phyloP scores from a whole-genome alignment of 305 asterid genomes.

The Fraxinus xanthoxyloides region DNA sequence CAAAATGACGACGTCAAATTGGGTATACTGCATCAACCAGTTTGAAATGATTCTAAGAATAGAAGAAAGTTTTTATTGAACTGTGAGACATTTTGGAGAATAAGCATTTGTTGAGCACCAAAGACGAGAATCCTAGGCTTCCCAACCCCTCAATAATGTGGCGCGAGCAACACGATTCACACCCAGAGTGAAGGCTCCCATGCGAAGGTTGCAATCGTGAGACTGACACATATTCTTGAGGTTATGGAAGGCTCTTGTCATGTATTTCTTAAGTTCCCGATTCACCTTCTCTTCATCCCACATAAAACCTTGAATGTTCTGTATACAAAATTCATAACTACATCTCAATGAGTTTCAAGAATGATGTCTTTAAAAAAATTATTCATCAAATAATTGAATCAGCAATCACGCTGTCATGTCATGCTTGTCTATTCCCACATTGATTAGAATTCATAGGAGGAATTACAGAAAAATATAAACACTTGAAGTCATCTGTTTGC shows the following conservation, averaged over 20 bases:
- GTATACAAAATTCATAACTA: constrained; percentile 15
- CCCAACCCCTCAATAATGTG: constrained; percentile 85
- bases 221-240: constrained; percentile 66
- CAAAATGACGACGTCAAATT: not conserved
- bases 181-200: constrained; percentile 92
- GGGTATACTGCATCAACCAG: not conserved
- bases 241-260: constrained; percentile 74
- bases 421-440: not conserved
- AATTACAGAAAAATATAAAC: not conserved
- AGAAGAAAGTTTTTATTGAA: not conserved
- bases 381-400: not conserved
- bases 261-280: constrained; percentile 67
- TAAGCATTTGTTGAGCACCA: not conserved
- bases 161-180: constrained; percentile 92
- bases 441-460: constrained; percentile 1
- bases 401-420: not conserved
- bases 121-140: constrained; percentile 40
- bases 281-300: constrained; percentile 95
- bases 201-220: constrained; percentile 78
- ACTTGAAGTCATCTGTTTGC: not conserved
- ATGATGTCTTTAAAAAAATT: not conserved
- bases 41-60: not conserved
- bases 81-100: not conserved
- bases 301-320: constrained; percentile 95
- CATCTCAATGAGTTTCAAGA: not conserved